These are phyloP conservation scores for Collybia sp. DNA, from an alignment of 768 basidiomycete genomes.

Conservation along the genomic window DNA sequence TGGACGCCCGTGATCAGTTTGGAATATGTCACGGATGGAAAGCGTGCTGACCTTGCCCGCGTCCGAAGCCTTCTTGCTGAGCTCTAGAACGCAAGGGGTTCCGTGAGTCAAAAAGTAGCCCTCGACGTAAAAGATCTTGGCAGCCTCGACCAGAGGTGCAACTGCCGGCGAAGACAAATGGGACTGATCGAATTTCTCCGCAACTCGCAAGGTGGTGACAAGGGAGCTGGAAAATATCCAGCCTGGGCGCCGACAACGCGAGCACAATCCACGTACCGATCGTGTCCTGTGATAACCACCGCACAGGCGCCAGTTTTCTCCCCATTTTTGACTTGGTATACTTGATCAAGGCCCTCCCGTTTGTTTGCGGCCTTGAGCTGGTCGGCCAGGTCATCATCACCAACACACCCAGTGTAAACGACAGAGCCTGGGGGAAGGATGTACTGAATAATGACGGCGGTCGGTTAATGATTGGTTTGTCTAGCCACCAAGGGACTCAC, in stretches of 20 bases:
- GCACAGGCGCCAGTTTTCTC: conserved; percentile 96
- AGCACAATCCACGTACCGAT: conserved; percentile 52
- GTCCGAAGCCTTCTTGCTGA: conserved; percentile 74
- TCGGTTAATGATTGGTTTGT: conserved; percentile 2
- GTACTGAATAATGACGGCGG: conserved; percentile 53
- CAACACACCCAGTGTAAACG: conserved; percentile 93
- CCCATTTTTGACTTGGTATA: conserved; percentile 84
- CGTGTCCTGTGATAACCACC: conserved; percentile 89
- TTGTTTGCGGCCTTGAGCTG: conserved; percentile 88
- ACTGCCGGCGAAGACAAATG: conserved; percentile 77
- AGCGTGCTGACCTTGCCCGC: conserved; percentile 60
- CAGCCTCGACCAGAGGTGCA: conserved; percentile 70
- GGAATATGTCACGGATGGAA: background rate
- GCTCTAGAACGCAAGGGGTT: conserved; percentile 56
- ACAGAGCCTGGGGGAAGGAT: conserved; percentile 84
- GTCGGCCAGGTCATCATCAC: conserved; percentile 86
- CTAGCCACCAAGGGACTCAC: conserved; percentile 40
- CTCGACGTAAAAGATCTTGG: conserved; percentile 89
- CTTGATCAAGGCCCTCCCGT: conserved; percentile 84
- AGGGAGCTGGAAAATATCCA: conserved; percentile 57
- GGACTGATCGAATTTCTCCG: conserved; percentile 82
- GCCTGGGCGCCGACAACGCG: background rate
- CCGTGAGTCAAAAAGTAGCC: conserved; percentile 99
- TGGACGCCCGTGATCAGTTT: conserved; percentile 2
- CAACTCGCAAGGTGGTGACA: conserved; percentile 85